These are phyloP conservation scores for Penicillium subrubescens DNA, from an alignment of 495 filamentous ascomycete genomes.

Conservation along the genomic window DNA sequence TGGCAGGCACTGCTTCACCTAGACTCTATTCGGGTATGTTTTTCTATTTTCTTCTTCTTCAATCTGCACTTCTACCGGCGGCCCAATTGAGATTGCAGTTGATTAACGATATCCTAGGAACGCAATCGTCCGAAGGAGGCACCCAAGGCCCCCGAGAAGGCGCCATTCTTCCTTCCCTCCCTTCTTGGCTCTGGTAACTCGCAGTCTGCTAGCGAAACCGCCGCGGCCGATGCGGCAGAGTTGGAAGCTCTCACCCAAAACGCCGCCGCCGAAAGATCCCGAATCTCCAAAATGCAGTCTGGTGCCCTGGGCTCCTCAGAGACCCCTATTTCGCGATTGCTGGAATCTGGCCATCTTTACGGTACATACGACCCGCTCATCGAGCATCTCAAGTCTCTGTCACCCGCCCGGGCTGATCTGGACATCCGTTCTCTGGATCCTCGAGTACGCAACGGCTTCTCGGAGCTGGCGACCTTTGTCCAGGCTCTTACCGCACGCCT, in stretches of 20 bases:
- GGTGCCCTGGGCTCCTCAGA: conserved; percentile 30
- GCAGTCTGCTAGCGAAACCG: conserved; percentile 20
- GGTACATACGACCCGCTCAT: conserved; percentile 61
- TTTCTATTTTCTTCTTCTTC: not conserved
- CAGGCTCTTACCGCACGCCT: conserved; percentile 70
- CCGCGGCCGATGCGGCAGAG: conserved; percentile 37
- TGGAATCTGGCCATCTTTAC: conserved; percentile 44
- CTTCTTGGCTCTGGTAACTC: conserved; percentile 45
- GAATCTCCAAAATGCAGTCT: conserved; percentile 51
- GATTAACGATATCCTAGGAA: conserved; percentile 41
- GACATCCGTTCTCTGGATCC: conserved; percentile 79
- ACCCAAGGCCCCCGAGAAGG: conserved; percentile 89
- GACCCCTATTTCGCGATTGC: conserved; percentile 59
- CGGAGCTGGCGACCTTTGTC: conserved; percentile 72
- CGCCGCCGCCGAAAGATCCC: conserved; percentile 50
- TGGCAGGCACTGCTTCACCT: conserved; percentile 95
- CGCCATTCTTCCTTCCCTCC: conserved; percentile 92
- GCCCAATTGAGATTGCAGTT: not conserved
- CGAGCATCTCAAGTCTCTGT: conserved; percentile 72
- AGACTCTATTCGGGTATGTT: conserved; percentile 72
- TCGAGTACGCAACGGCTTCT: conserved; percentile 41
- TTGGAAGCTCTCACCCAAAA: conserved; percentile 37
- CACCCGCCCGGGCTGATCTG: conserved; percentile 80
- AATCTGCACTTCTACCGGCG: not conserved
- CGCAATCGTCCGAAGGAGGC: conserved; percentile 94